Evolutionary conservation across 768 basidiomycete species (phyloP), one percentile per base, ranked within the genome.

Genomic region (Mycena haematopus): DNA sequence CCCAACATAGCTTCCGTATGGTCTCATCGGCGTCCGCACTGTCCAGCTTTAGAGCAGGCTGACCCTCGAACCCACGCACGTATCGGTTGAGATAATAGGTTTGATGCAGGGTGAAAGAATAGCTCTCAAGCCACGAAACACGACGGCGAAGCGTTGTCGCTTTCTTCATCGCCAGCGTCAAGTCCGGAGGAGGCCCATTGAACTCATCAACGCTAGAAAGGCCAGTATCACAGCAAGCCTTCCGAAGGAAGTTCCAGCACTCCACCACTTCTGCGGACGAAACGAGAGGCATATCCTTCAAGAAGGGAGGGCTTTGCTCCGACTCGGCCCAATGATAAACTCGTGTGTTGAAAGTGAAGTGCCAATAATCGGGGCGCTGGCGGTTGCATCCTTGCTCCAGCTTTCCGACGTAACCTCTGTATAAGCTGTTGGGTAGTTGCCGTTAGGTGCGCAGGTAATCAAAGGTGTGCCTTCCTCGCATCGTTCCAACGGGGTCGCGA

Each of bases 91-190:
- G 74, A 74, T 87, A 92, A 58, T 84, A 83, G 42, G 77, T 83
- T 72, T 93, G 92, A 70, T 85, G 82, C 82, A 84, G 86, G 0
- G 88, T 85, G 50, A 93, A 73, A 57, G 80, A 76, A 69, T 92
- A 93, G 6, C 78, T 71, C 15, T 81, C 70, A 33, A 76, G 80
- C 92, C 92, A 93, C 2, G 87, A 86, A 2, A 74, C 75, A 24
- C 73, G 66, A 19, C 88, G 84, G 44, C 86, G 84, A n/a, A 91
- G 75, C n/a, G 82, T 81, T 59, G 58, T 67, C 24, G 56, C 62
- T n/a, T 59, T 58, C n/a, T 50, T 57, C 27, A 10, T 54, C 19
- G 59, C 50, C 13, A 64, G 19, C n/a, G 52, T 29, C 29, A 57
- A 31, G 46, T 67, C 49, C 31, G 21, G 42, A 35, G 62, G 38